A percentile compares a stretch with the other conserved stretches of the same genome.
These are phyloP conservation scores for Rheum nobile DNA, from an alignment of 148 eudicot genomes.

Conservation along the genomic window DNA sequence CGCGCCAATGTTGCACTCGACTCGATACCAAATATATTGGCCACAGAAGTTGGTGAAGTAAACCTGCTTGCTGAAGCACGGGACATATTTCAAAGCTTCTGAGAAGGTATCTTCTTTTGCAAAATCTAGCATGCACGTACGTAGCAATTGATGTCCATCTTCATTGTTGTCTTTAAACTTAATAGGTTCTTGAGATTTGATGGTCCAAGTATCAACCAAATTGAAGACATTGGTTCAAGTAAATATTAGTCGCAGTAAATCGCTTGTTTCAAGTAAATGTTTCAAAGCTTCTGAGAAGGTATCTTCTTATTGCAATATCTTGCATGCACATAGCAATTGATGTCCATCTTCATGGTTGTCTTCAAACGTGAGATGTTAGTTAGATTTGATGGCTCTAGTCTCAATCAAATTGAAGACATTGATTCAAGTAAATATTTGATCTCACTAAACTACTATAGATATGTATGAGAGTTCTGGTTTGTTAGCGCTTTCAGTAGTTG, in stretches of 20 bases:
- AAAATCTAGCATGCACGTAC: not conserved
- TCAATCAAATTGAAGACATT: no score
- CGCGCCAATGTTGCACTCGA: constrained; percentile 40
- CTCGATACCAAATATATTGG: constrained; percentile 66
- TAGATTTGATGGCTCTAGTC: not conserved
- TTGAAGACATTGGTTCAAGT: no score
- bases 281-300: constrained; percentile 15
- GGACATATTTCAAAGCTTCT: constrained; percentile 25
- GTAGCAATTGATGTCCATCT: not conserved
- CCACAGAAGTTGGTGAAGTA: constrained; percentile 32
- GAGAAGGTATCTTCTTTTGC: not conserved
- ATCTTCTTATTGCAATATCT: not conserved
- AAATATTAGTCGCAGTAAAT: no score
- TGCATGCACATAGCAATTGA: not conserved
- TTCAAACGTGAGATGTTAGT: not conserved
- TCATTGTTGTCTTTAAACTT: not conserved
- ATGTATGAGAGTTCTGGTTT: not conserved
- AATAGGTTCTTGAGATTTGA: no score
- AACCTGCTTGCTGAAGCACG: constrained; percentile 55
- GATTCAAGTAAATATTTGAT: not conserved
- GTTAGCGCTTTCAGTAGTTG: not conserved
- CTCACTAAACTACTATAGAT: not conserved
- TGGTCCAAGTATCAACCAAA: no score
- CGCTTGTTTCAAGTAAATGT: not conserved
- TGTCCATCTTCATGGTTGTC: not conserved